These are phyloP conservation scores for Rhododendron henanense DNA, from an alignment of 148 eudicot species.

Conservation along the genomic window DNA sequence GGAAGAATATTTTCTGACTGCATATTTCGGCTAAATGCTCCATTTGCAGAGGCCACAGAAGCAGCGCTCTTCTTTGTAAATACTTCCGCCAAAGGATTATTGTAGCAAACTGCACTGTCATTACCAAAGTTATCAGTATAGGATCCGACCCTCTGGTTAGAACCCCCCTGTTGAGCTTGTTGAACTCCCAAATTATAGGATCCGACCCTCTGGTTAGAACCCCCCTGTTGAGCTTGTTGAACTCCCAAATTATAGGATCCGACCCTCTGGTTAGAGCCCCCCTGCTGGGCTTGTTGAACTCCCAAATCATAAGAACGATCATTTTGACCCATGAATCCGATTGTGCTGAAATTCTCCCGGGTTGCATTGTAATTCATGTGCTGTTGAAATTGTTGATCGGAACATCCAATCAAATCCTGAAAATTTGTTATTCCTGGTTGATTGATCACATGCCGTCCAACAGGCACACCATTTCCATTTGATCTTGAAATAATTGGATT, in stretches of 20 bases:
- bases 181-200: background rate
- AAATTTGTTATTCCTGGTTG: conserved; percentile 26
- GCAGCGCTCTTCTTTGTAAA: conserved; percentile 6
- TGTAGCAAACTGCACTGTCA: conserved; percentile 16
- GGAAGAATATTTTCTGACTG: background rate
- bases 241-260: conserved; percentile 4
- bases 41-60: conserved; percentile 6
- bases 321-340: background rate
- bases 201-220: conserved; percentile 4
- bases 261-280: conserved; percentile 6
- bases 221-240: background rate
- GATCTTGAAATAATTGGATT: conserved; percentile 22
- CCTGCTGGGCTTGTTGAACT: background rate
- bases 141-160: conserved; percentile 7
- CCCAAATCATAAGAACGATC: conserved; percentile 1
- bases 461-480: conserved; percentile 14
- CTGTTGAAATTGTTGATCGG: conserved; percentile 20
- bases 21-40: background rate
- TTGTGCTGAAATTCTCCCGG: conserved; percentile 1
- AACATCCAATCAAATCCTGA: conserved; percentile 27
- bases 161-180: background rate
- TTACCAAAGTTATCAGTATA: conserved; percentile 14
- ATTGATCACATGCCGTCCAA: conserved; percentile 23
- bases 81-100: conserved; percentile 27
- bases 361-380: background rate